Evolutionary conservation across 768 basidiomycete genomes (phyloP).

Genomic region (Mycena filopes): DNA sequence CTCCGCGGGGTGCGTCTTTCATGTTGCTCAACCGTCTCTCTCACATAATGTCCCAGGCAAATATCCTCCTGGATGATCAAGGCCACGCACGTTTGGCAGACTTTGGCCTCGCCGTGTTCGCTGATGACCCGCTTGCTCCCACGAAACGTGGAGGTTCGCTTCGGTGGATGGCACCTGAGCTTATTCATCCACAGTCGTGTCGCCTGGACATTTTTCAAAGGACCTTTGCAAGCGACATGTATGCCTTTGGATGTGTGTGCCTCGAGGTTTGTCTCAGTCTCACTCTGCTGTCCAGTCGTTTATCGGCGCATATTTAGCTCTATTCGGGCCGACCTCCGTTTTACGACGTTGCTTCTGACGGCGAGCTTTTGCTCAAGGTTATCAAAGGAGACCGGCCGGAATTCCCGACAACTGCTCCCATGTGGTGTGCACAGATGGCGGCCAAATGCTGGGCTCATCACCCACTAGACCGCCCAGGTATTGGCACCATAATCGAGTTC

Average conservation of each 20-base stretch:
- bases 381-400: slow-evolving; percentile 14
- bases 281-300: background rate
- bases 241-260: slow-evolving; percentile 29
- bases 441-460: background rate
- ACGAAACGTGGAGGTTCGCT: slow-evolving; percentile 25
- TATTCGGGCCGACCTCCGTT: slow-evolving; percentile 20
- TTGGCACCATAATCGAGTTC: slow-evolving; percentile 3
- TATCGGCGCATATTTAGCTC: background rate
- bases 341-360: slow-evolving; percentile 4
- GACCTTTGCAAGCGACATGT: slow-evolving; percentile 27
- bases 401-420: background rate
- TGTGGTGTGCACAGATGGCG: slow-evolving; percentile 8
- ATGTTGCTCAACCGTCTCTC: background rate
- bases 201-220: slow-evolving; percentile 9
- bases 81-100: slow-evolving; percentile 30
- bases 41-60: slow-evolving; percentile 22
- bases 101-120: slow-evolving; percentile 34
- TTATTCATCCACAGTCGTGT: slow-evolving; percentile 22
- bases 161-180: slow-evolving; percentile 32
- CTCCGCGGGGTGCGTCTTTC: slow-evolving; percentile 34
- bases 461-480: slow-evolving; percentile 11
- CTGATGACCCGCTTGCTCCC: slow-evolving; percentile 18
- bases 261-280: slow-evolving; percentile 23
- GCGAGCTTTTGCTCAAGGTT: slow-evolving; percentile 7
- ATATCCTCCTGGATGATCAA: slow-evolving; percentile 32